phyloP scores from a whole-genome alignment of 176 grass and related monocot species.

The Paspalum vaginatum region DNA sequence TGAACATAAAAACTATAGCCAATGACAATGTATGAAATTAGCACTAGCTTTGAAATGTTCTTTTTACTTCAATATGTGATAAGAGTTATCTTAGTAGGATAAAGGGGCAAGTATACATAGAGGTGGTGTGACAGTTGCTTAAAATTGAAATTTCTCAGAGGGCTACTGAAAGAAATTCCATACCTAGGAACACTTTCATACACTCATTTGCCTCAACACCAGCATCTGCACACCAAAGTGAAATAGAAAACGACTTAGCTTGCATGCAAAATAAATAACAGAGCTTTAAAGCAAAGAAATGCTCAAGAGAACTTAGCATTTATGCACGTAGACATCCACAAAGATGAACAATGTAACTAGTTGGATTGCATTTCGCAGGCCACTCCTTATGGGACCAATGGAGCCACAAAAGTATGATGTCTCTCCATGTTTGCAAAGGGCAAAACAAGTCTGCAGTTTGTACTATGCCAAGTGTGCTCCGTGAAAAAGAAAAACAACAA shows the following conservation, averaged over 20 bases:
- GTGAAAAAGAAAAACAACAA: background rate
- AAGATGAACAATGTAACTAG: background rate
- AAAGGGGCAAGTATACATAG: background rate
- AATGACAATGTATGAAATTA: background rate
- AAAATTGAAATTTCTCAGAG: slow-evolving; percentile 5
- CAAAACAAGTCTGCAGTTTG: background rate
- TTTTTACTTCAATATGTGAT: background rate
- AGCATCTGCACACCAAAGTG: slow-evolving; percentile 56
- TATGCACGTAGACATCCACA: background rate
- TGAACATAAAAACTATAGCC: background rate
- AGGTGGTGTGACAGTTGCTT: background rate
- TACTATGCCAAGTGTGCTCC: background rate
- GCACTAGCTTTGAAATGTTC: background rate
- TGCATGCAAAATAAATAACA: background rate
- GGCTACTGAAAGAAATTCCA: background rate
- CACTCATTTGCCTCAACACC: slow-evolving; percentile 83
- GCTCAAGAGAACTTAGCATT: background rate
- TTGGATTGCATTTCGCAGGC: background rate
- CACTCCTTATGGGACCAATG: background rate
- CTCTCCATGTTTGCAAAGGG: background rate
- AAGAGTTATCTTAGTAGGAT: background rate
- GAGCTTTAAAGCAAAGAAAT: background rate
- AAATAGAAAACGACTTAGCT: slow-evolving; percentile 27
- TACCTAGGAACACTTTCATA: slow-evolving; percentile 88
- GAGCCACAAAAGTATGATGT: background rate